Percentiles rank a stretch among this genome's conserved stretches.
Conservation (phyloP, 345 rosid species). For the Xanthoceras sorbifolium region DNA sequence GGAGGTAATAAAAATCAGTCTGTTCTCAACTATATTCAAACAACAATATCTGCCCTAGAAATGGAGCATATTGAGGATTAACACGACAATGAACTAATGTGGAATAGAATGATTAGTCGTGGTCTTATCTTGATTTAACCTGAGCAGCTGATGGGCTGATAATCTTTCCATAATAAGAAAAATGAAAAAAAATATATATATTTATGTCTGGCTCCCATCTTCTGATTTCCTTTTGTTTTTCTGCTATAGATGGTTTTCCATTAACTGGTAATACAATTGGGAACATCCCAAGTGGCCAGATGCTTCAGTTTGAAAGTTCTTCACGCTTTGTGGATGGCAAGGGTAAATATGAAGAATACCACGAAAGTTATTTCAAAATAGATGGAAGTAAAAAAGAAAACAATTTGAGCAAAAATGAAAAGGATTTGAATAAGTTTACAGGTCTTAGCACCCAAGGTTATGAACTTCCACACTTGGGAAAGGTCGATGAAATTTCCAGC, state of each 20-base stretch:
- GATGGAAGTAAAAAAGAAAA: constrained; percentile 41
- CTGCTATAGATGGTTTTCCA: constrained; percentile 53
- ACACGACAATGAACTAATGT: neutral
- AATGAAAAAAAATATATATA: neutral
- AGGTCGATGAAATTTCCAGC: constrained; percentile 37
- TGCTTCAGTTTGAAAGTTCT: constrained; percentile 73
- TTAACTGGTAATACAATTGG: constrained; percentile 37
- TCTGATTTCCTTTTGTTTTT: neutral
- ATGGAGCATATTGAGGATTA: neutral
- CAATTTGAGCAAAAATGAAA: constrained; percentile 35
- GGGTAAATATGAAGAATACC: constrained; percentile 66
- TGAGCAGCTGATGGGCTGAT: neutral
- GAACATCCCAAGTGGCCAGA: constrained; percentile 53
- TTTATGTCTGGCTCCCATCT: neutral
- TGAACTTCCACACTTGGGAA: constrained; percentile 36
- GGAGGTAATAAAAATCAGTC: constrained; percentile 53
- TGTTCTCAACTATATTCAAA: neutral
- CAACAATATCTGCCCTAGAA: neutral
- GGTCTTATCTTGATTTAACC: neutral
- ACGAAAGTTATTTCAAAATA: constrained; percentile 62
- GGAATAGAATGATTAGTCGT: neutral
- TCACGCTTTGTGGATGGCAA: constrained; percentile 52
- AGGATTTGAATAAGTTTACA: constrained; percentile 35
- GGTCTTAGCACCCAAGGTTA: constrained; percentile 25
- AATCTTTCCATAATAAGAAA: neutral